These are phyloP conservation scores for Amanita phalloides DNA, from an alignment of 768 basidiomycete genomes.

Conservation along the genomic window DNA sequence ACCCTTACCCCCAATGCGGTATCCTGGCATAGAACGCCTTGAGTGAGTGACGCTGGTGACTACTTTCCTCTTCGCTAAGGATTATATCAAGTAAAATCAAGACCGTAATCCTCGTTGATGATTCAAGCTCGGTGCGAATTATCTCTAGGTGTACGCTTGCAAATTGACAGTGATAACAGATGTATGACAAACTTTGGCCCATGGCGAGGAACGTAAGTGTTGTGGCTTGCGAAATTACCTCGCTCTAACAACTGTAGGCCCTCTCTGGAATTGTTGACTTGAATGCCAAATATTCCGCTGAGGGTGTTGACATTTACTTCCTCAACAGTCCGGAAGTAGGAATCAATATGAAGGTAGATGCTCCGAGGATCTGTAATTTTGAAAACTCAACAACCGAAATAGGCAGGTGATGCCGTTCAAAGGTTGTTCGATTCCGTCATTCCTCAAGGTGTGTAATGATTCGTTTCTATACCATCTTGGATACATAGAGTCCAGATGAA, in stretches of 20 bases:
- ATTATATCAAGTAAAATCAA: conserved; percentile 10
- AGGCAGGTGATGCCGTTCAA: conserved; percentile 8
- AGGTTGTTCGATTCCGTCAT: conserved; percentile 8
- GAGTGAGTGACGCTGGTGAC: conserved; percentile 1
- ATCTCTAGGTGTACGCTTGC: background rate
- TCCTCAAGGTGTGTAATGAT: conserved; percentile 6
- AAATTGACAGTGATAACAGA: conserved; percentile 5
- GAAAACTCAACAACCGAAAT: background rate
- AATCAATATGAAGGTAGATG: background rate
- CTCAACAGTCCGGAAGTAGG: conserved; percentile 26
- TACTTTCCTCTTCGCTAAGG: background rate
- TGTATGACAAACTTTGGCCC: conserved; percentile 12
- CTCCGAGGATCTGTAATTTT: background rate
- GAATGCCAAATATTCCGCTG: conserved; percentile 13
- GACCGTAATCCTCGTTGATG: conserved; percentile 13
- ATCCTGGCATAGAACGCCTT: conserved; percentile 5
- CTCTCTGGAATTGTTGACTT: conserved; percentile 9
- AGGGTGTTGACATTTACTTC: conserved; percentile 58
- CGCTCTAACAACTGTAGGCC: background rate
- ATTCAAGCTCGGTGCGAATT: conserved; percentile 12
- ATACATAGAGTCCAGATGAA: conserved; percentile 4
- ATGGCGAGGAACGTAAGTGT: conserved; percentile 10
- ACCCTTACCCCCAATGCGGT: background rate
- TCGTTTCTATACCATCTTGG: background rate
- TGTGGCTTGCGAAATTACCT: background rate